phyloP scores from a whole-genome alignment of 2,329 filamentous ascomycete genomes.

The Gaeumannomyces tritici region DNA sequence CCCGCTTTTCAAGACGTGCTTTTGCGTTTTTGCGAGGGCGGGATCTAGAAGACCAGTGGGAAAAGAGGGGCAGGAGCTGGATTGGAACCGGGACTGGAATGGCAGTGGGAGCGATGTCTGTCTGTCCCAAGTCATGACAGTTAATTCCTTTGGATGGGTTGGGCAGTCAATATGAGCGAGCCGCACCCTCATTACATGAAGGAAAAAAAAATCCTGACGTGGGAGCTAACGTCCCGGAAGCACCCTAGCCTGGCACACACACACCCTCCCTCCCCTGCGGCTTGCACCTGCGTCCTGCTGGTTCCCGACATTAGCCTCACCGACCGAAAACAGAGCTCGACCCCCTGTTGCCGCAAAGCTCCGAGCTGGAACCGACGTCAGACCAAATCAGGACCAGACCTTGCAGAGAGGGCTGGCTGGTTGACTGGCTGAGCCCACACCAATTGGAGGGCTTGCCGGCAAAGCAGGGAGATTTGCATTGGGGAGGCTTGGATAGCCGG shows the following conservation, averaged over 20 bases:
- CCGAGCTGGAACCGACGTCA: not conserved
- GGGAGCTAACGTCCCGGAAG: not conserved
- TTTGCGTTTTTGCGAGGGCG: not conserved
- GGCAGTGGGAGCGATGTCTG: not conserved
- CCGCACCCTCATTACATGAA: no score
- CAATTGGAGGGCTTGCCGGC: not conserved
- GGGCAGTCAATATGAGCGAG: not conserved
- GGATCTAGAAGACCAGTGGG: no score
- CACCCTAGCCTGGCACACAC: not conserved
- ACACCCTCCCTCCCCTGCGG: not conserved
- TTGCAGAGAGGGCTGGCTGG: not conserved
- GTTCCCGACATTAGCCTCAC: not conserved
- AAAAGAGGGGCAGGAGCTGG: no score
- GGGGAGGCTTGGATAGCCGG: not conserved
- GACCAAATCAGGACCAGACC: not conserved
- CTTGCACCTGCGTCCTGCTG: not conserved
- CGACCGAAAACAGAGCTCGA: not conserved
- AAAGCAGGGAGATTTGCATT: not conserved
- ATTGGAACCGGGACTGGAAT: not conserved
- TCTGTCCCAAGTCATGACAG: not conserved
- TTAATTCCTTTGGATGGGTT: not conserved
- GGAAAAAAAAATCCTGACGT: not conserved
- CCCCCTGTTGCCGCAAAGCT: not conserved
- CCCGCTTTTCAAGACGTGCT: not conserved
- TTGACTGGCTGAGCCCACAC: not conserved